phyloP scores from a whole-genome alignment of 2,329 filamentous ascomycete species.

The Blastomyces gilchristii region DNA sequence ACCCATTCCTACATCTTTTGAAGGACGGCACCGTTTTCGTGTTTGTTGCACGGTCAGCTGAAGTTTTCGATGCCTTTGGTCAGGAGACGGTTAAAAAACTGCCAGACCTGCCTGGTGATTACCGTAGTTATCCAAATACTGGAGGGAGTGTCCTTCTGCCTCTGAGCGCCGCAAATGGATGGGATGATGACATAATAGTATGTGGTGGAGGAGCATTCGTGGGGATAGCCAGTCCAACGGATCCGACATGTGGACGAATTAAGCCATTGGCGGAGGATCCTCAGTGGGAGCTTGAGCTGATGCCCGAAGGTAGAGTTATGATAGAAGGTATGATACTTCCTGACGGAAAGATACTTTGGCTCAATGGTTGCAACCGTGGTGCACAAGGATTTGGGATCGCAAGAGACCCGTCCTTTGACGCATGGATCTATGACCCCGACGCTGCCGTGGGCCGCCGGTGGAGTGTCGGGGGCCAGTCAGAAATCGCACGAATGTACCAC shows the following conservation, averaged over 20 bases:
- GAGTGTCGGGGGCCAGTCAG: constrained; percentile 32
- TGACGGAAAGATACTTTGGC: constrained; percentile 50
- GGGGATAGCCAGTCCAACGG: constrained; percentile 49
- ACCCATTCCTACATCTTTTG: constrained; percentile 52
- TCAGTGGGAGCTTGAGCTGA: constrained; percentile 48
- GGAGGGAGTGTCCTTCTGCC: constrained; percentile 49
- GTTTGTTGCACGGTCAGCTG: constrained; percentile 46
- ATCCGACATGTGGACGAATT: constrained; percentile 49
- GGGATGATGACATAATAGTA: constrained; percentile 46
- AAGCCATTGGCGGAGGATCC: constrained; percentile 41
- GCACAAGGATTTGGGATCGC: constrained; percentile 52
- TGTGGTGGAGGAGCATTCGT: constrained; percentile 53
- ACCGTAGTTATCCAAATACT: constrained; percentile 52
- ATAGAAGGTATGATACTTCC: constrained; percentile 50
- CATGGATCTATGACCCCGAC: constrained; percentile 49
- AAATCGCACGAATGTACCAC: constrained; percentile 48
- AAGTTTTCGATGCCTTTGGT: constrained; percentile 44
- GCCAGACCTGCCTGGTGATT: constrained; percentile 46
- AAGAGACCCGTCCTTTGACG: constrained; percentile 43
- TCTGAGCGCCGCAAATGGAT: constrained; percentile 43
- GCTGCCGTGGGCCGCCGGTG: constrained; percentile 43
- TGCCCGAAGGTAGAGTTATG: constrained; percentile 51
- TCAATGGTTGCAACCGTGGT: constrained; percentile 50
- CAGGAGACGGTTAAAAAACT: constrained; percentile 39
- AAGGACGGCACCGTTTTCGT: constrained; percentile 48